Base-by-base conservation (phyloP, 2,329 filamentous ascomycete genomes). In the Dendryphion nanum region DNA sequence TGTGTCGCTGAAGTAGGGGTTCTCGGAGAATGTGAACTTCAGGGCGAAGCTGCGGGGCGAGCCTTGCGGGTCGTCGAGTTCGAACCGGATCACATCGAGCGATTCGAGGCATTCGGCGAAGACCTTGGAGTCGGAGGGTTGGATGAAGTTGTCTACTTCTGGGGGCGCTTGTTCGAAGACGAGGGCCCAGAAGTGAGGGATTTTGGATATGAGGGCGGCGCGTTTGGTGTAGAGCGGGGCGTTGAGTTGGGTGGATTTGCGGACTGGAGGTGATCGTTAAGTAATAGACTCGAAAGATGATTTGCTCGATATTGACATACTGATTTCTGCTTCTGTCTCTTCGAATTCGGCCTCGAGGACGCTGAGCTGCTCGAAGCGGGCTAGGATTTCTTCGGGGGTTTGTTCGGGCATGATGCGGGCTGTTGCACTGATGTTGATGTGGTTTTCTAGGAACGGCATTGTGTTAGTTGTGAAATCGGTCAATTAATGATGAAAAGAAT, bases 161-260 rank as follows among this genome's bases (percentile, higher is more conserved):
- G 79, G 76, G 2, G 90, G 89, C 3, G 86, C 83, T 70, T 89
- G 85, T 73, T 95, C 87, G 64, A 97, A 78, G 40, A 96, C 90
- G 41, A 94, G 79, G n/a, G 87, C 77, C 93, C 93, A 97, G 80
- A 97, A 98, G 72, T 87, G 82, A 53, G 82, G 79, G 60, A 96
- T 90, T 59, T 83, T 75, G 47, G 78, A 68, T 48, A 93, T 73
- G 48, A 89, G 69, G 53, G 79, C 76, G 50, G 79, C 75, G 62
- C 91, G 88, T 70, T 86, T 86, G 55, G 78, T 75, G 73, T 89
- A 95, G 45, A 95, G 78, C 30, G 84, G 77, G 44, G 75, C 73
- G 57, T 80, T 78, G 53, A 89, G 75, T 49, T 77, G 70, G 53
- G 84, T 78, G 65, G 90, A 83, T 59, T 85, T 77, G 59, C 86